These are phyloP conservation scores for Phytophthora melonis DNA, from an alignment of 352 stramenopile genomes.

Conservation along the genomic window DNA sequence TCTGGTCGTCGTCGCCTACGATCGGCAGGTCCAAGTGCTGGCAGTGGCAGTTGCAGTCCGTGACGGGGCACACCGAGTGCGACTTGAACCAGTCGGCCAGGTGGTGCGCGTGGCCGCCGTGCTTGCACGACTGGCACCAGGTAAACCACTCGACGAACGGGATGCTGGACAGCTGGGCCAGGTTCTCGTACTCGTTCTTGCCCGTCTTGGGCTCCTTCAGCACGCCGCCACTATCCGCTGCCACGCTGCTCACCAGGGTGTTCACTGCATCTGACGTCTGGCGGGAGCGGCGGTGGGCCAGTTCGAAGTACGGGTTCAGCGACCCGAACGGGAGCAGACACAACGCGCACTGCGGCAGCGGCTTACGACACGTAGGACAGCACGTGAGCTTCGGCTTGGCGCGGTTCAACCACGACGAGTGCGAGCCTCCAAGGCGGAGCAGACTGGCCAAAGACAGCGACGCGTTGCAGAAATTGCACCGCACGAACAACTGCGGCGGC, in stretches of 20 bases:
- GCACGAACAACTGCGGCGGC: conserved; percentile 92
- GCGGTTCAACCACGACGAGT: conserved; percentile 90
- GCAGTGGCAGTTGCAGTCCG: conserved; percentile 93
- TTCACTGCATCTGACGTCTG: conserved; percentile 65
- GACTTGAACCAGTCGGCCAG: conserved; percentile 94
- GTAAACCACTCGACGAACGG: conserved; percentile 97
- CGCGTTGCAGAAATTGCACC: conserved; percentile 95
- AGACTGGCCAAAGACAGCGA: conserved; percentile 91
- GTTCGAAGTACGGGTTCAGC: conserved; percentile 96
- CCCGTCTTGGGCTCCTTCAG: conserved; percentile 62
- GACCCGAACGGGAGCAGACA: conserved; percentile 94
- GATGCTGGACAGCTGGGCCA: conserved; percentile 92
- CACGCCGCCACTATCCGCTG: conserved; percentile 41
- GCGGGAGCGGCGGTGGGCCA: conserved; percentile 85
- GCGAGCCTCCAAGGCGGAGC: conserved; percentile 88
- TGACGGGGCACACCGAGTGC: conserved; percentile 92
- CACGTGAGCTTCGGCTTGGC: conserved; percentile 92
- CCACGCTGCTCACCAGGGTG: conserved; percentile 40
- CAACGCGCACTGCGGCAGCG: conserved; percentile 92
- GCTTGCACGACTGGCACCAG: conserved; percentile 94
- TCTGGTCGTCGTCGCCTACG: conserved; percentile 62
- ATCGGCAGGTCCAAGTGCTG: conserved; percentile 82
- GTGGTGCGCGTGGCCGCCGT: conserved; percentile 94
- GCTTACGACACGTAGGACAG: conserved; percentile 94
- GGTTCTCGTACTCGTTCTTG: conserved; percentile 83